Conservation (phyloP, 352 stramenopile genomes). For the Pythium plurisporium region DNA sequence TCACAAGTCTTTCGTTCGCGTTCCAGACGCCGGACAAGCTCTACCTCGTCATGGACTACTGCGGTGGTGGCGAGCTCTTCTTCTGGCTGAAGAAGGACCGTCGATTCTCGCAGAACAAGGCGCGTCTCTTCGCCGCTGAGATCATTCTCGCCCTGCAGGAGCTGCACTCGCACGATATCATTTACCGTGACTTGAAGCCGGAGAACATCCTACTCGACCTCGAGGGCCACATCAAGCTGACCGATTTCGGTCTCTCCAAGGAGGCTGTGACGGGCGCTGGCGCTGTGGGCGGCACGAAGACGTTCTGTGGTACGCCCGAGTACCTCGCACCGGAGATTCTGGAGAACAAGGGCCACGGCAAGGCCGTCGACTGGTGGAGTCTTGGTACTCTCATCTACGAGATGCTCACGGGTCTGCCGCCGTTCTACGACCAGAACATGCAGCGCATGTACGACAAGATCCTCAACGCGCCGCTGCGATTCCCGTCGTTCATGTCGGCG, state of each 20-base stretch:
- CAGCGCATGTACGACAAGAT: conserved; percentile 95
- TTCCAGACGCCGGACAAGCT: conserved; percentile 92
- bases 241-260: conserved; percentile 95
- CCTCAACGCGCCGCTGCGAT: conserved; percentile 85
- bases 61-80: conserved; percentile 92
- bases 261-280: conserved; percentile 84
- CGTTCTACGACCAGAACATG: conserved; percentile 95
- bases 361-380: conserved; percentile 89
- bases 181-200: conserved; percentile 96
- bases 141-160: conserved; percentile 92
- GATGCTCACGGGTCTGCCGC: conserved; percentile 89
- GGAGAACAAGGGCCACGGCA: conserved; percentile 91
- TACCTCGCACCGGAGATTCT: conserved; percentile 95
- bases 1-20: conserved; percentile 83
- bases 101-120: conserved; percentile 91
- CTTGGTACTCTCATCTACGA: conserved; percentile 94
- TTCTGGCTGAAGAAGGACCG: conserved; percentile 95
- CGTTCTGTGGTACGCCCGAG: conserved; percentile 93
- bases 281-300: conserved; percentile 80
- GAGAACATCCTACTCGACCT: conserved; percentile 95
- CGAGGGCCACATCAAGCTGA: conserved; percentile 92
- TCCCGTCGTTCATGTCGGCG: conserved; percentile 89
- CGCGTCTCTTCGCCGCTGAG: conserved; percentile 90
- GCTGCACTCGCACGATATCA: conserved; percentile 93
- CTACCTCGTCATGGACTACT: conserved; percentile 94